Evolutionary conservation across 768 basidiomycete species (phyloP), one percentile per base, ranked within the genome.

Genomic region (Leucosporidium creatinivorum): DNA sequence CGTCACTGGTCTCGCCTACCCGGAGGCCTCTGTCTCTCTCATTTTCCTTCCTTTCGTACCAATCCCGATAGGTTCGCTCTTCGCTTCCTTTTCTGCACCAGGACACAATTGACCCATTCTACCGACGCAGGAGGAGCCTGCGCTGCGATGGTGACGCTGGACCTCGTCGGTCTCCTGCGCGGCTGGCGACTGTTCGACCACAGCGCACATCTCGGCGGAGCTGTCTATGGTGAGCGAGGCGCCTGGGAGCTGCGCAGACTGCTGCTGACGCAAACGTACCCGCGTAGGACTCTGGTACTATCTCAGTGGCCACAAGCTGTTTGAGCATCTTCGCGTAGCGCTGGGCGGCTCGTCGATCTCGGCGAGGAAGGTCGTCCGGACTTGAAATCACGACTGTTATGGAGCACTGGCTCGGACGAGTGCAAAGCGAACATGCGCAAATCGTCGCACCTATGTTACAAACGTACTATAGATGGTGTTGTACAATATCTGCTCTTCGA

Each of bases 1-100:
- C 26, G n/a, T 73, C 19, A 71, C 66, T 19, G 69, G 68, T 18
- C 64, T 74, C 25, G 58, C 67, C 6, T 70, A 62, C 62, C 69
- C 69, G 4, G 48, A 51, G 17, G 66, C 70, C 18, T 62, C 56
- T n/a, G 62, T 74, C 51, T 62, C 66, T 3, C 63, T 74, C 60
- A 74, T 74, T 52, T 69, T 74, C 59, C 31, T 74, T 10, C 73
- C 73, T 12, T 71, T 65, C 58, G 49, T 74, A 30, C 68, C 69
- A 0, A 47, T 74, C 49, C 70, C 73, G 6, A 74, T 69, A 55
- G 67, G 61, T 44, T 19, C 36, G 39, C 39, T 33, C 33, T 33
- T 33, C 10, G 33, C 39, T 62, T 74, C 25, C 48, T 65, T 2
- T 69, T 58, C 65, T 67, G 67, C 9, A 36, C 44, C 10, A n/a